Conservation (phyloP, 2,329 filamentous ascomycete genomes). For the Pseudopyrenochaeta lycopersici region DNA sequence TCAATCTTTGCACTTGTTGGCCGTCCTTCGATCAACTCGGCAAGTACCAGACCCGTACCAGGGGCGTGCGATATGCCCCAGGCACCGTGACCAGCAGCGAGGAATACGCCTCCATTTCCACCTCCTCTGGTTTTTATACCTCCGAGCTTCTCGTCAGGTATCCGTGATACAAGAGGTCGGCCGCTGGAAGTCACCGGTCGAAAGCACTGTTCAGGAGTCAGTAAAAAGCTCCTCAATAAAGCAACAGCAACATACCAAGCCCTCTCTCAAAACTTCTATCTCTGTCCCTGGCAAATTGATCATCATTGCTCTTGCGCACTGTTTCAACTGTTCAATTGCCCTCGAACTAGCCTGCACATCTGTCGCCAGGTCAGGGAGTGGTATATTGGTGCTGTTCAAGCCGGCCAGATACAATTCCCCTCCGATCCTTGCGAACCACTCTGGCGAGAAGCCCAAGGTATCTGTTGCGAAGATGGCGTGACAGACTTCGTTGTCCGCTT, state of each 20-base stretch:
- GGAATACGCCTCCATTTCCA: constrained; percentile 70
- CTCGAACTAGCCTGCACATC: constrained; percentile 58
- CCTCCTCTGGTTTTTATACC: constrained; percentile 54
- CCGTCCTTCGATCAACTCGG: constrained; percentile 72
- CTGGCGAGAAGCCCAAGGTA: constrained; percentile 69
- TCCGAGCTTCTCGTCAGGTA: constrained; percentile 67
- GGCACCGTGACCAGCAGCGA: constrained; percentile 77
- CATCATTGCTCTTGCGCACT: constrained; percentile 61
- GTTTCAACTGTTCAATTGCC: constrained; percentile 61
- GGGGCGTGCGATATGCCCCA: constrained; percentile 70
- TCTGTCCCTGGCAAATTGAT: constrained; percentile 57
- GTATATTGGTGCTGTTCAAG: constrained; percentile 68
- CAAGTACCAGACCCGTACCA: constrained; percentile 75
- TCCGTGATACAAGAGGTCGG: constrained; percentile 67
- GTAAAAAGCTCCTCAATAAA: neutral
- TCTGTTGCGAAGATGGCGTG: constrained; percentile 75
- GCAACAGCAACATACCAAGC: constrained; percentile 53
- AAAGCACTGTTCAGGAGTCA: constrained; percentile 64
- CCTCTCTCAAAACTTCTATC: constrained; percentile 69
- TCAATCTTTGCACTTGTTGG: constrained; percentile 68
- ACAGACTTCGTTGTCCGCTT: constrained; percentile 60
- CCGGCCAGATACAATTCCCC: constrained; percentile 79
- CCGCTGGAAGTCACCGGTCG: constrained; percentile 73
- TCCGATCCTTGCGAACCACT: constrained; percentile 73
- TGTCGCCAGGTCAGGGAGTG: constrained; percentile 66